A percentile compares a stretch with the other conserved stretches of the same genome.
phyloP scores from a whole-genome alignment of 768 basidiomycete genomes.

The Rhodotorula sphaerocarpa region DNA sequence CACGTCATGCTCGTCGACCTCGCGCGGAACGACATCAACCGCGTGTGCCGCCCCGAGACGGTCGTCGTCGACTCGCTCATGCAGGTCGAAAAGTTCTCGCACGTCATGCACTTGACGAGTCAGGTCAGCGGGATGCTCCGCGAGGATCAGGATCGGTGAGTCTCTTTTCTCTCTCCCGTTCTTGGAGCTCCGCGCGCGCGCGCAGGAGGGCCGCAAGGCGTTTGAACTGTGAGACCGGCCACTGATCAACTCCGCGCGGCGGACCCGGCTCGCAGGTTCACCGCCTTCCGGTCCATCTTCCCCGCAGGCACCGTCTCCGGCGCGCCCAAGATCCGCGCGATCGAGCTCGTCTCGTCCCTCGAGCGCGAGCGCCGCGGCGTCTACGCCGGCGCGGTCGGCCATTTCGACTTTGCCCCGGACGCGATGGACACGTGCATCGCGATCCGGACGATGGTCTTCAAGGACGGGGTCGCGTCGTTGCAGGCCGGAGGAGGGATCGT shows the following conservation, averaged over 20 bases:
- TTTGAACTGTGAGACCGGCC: too few species aligned
- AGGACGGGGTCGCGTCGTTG: slow-evolving; percentile 76
- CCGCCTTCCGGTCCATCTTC: slow-evolving; percentile 98
- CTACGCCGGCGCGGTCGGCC: slow-evolving; percentile 95
- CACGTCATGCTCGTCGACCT: slow-evolving; percentile 99
- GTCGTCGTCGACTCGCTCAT: slow-evolving; percentile 95
- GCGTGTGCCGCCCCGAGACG: slow-evolving; percentile 87
- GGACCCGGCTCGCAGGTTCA: slow-evolving; percentile 57
- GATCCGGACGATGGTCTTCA: slow-evolving; percentile 95
- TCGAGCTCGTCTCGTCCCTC: slow-evolving; percentile 77
- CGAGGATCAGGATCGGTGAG: slow-evolving; percentile 70
- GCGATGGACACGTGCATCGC: slow-evolving; percentile 96
- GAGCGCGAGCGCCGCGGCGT: slow-evolving; percentile 86
- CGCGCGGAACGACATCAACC: slow-evolving; percentile 95
- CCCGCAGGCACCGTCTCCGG: slow-evolving; percentile 98
- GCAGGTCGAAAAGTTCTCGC: slow-evolving; percentile 88
- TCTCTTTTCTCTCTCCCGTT: not conserved
- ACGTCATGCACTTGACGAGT: slow-evolving; percentile 94
- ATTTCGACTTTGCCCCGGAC: slow-evolving; percentile 80
- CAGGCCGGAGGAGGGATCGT: slow-evolving; percentile 96
- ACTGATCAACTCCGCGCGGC: not conserved
- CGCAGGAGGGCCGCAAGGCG: too few species aligned
- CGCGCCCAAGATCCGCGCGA: slow-evolving; percentile 96
- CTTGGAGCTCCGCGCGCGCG: too few species aligned
- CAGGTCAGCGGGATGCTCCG: slow-evolving; percentile 83